Evolutionary conservation across 1,284 basidiomycete genomes (phyloP).

Genomic region (Trichosporon sp.): DNA sequence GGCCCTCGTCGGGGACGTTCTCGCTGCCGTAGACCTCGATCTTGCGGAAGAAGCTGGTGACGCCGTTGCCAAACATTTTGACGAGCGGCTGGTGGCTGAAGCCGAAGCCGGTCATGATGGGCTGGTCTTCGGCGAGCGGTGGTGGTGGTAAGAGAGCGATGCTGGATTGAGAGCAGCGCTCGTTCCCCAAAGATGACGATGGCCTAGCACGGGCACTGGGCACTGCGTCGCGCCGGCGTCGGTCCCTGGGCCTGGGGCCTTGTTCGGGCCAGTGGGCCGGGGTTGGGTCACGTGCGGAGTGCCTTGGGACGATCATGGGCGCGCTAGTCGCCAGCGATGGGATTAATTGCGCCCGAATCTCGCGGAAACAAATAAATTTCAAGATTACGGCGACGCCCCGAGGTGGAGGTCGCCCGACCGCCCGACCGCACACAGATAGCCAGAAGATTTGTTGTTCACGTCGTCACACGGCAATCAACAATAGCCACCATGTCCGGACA

Average conservation of each 20-base stretch:
- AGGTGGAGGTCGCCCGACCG: background rate
- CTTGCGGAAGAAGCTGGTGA: constrained; percentile 79
- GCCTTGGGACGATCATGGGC: background rate
- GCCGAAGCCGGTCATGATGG: constrained; percentile 50
- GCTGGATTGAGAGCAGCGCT: background rate
- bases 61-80: constrained; percentile 64
- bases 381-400: background rate
- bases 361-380: constrained; percentile 5
- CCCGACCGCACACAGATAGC: background rate
- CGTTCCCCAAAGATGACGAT: background rate
- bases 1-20: constrained; percentile 75
- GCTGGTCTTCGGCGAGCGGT: background rate
- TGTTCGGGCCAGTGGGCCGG: background rate
- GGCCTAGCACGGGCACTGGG: background rate
- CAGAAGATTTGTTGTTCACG: background rate
- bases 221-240: background rate
- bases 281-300: background rate
- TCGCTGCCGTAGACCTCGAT: constrained; percentile 76
- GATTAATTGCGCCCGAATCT: background rate
- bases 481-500: constrained; percentile 1
- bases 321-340: background rate
- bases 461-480: background rate
- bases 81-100: constrained; percentile 63
- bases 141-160: background rate
- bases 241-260: background rate